phyloP scores from a whole-genome alignment of 768 basidiomycete species.

The Arthromyces matolae region DNA sequence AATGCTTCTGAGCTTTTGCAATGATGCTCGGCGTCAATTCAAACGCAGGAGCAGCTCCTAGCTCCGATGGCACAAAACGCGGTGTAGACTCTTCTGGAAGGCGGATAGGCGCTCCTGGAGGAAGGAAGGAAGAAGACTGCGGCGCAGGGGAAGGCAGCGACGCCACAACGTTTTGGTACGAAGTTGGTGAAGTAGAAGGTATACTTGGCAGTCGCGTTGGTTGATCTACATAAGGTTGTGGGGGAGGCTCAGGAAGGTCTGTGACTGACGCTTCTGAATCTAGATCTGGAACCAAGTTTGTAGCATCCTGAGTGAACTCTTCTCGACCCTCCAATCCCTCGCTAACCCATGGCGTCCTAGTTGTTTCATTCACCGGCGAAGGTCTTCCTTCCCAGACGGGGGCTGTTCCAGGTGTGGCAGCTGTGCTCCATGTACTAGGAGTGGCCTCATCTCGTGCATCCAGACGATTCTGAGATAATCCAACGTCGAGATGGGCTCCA shows the following conservation, averaged over 20 bases:
- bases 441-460: conserved; percentile 31
- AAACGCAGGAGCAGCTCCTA: conserved; percentile 23
- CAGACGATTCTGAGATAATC: conserved; percentile 16
- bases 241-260: conserved; percentile 17
- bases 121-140: too few relatives aligned
- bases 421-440: conserved; percentile 70
- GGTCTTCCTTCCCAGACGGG: conserved; percentile 12
- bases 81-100: conserved; percentile 9
- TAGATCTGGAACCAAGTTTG: conserved; percentile 45
- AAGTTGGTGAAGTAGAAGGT: too few relatives aligned
- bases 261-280: conserved; percentile 20
- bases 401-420: conserved; percentile 65
- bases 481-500: conserved; percentile 11
- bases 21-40: conserved; percentile 66
- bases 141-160: too few relatives aligned
- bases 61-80: conserved; percentile 17
- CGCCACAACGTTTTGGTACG: conserved; percentile 12
- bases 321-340: conserved; percentile 36
- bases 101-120: conserved; percentile 7
- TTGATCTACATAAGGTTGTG: conserved; percentile 15
- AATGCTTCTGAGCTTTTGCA: conserved; percentile 84
- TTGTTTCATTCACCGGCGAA: conserved; percentile 13
- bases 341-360: conserved; percentile 36
- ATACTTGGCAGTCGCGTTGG: too few relatives aligned
- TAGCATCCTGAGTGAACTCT: conserved; percentile 41